These are phyloP conservation scores for Choanephora cucurbitarum DNA, from an alignment of 371 early-diverging fungal species.

Conservation along the genomic window DNA sequence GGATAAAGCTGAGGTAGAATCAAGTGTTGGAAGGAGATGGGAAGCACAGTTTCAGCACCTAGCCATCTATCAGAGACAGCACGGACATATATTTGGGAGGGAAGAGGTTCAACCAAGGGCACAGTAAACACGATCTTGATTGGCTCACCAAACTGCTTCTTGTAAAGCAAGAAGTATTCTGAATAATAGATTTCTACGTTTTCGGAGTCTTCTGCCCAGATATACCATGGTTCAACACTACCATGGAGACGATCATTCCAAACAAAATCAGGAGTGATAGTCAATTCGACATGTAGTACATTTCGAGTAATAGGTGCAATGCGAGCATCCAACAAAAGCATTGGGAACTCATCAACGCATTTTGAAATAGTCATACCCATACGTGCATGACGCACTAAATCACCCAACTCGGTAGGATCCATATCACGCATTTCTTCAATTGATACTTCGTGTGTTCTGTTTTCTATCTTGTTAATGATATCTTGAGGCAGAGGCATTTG, in stretches of 20 bases:
- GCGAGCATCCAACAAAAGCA: constrained; percentile 72
- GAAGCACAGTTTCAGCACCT: constrained; percentile 81
- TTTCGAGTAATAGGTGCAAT: constrained; percentile 92
- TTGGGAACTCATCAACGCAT: constrained; percentile 86
- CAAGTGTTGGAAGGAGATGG: constrained; percentile 90
- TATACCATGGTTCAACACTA: constrained; percentile 88
- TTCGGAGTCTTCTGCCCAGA: constrained; percentile 89
- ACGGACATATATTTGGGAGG: constrained; percentile 85
- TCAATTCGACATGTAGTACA: constrained; percentile 81
- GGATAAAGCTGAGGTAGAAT: constrained; percentile 82
- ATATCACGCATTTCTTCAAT: constrained; percentile 86
- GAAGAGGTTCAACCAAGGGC: constrained; percentile 86
- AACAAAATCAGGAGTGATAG: constrained; percentile 82
- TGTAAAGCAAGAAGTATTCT: constrained; percentile 54
- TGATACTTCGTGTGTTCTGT: constrained; percentile 50
- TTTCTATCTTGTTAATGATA: constrained; percentile 76
- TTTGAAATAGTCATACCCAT: constrained; percentile 76
- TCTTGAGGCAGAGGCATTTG: constrained; percentile 85
- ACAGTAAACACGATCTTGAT: constrained; percentile 84
- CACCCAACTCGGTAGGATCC: constrained; percentile 83
- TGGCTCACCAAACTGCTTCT: constrained; percentile 53
- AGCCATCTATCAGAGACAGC: constrained; percentile 95
- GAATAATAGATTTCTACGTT: constrained; percentile 61
- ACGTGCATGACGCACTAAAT: constrained; percentile 76
- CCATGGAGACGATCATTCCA: constrained; percentile 94